Base-by-base conservation (phyloP, 2,329 filamentous ascomycete genomes). In the Elsinoe arachidis region DNA sequence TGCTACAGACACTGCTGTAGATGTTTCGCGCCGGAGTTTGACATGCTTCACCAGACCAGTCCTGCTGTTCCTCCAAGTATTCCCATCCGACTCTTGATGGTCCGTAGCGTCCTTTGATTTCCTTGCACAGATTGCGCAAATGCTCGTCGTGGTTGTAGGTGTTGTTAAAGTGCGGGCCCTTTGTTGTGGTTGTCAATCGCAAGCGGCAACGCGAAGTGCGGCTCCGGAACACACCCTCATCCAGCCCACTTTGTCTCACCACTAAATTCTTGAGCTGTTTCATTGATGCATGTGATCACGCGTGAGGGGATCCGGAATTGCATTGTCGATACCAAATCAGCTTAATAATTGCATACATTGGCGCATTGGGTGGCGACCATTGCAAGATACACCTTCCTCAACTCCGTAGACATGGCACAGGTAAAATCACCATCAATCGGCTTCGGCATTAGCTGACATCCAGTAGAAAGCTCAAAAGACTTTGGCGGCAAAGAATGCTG, bases 401-500 rank as follows among this genome's bases (percentile, higher is more conserved):
- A 30, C 4, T 9, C 26, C 26, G 17, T 7, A 52, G 43, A 33
- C 6, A 56, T 56, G 54, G 54, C 54, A 39, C 57, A 58, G 39
- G 41, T 38, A 55, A 58, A 38, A 11, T 21, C 46, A 34, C n/a
- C 7, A 14, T 51, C 14, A 30, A 19, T 19, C 26, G 26, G 12
- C 14, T 15, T 10, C n/a, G 1, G 2, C 11, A 17, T 56, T 14
- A 14, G 10, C 26, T 35, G 38, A 19, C 38, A 14, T 41, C 5
- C n/a, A 7, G 7, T 15, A 78, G 76, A 78, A 78, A 78, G 74
- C 76, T 57, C 73, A 75, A 61, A 79, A 79, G 63, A 77, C 79
- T 41, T 80, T 85, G 57, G 93, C 93, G 58, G 87, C 86, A 64
- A 83, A 86, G 73, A 97, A 97, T 72, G 78, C 82, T 47, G 77